These are phyloP conservation scores for Trichoderma sp. DNA, from an alignment of 2,329 filamentous ascomycete species.

Conservation along the genomic window DNA sequence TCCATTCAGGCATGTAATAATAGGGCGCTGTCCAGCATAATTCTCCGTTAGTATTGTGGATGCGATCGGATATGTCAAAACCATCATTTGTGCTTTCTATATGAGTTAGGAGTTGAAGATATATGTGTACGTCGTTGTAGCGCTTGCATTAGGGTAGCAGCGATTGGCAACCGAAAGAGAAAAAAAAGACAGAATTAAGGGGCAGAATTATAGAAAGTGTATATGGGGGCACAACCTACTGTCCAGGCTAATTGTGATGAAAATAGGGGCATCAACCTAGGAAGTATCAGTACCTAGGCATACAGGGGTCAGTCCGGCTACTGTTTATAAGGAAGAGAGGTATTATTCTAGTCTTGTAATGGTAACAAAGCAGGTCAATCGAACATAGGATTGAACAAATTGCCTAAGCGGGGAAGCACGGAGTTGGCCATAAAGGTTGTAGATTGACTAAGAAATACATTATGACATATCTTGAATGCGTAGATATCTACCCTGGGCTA, in stretches of 20 bases:
- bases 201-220: background rate
- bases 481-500: background rate
- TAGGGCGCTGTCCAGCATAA: background rate
- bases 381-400: no score
- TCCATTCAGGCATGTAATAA: background rate
- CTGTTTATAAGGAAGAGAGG: no score
- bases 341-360: no score
- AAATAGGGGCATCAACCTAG: no score
- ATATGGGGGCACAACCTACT: no score
- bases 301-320: no score
- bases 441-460: background rate
- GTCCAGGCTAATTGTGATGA: no score
- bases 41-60: background rate
- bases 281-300: no score
- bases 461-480: background rate
- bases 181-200: background rate
- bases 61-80: background rate
- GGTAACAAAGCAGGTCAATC: no score
- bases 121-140: background rate
- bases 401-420: rapidly evolving
- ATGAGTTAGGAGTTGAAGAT: background rate
- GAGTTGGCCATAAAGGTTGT: background rate
- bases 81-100: background rate
- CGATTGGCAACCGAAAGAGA: background rate
- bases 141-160: background rate